Base-by-base conservation (phyloP, 257 asterid genomes). In the Fraxinus americana region DNA sequence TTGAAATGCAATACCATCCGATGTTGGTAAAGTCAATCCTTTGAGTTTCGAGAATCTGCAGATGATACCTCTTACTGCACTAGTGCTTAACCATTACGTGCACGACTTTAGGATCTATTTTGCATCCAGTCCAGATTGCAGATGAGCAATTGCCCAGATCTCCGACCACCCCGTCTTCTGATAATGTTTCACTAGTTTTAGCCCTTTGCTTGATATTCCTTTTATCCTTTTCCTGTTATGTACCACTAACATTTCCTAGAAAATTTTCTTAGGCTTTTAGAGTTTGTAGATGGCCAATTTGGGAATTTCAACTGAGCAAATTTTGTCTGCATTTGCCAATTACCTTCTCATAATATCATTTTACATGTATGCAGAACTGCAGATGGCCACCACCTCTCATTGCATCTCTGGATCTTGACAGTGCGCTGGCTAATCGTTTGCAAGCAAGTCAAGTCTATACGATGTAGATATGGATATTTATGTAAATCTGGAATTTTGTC, bases 21-120 rank as follows among this genome's bases (percentile, higher is more conserved):
- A 75, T 96, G 85, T 90, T 90, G 97, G 96, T 92, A 90, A 82
- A 66, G 17, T 66, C 63, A 63, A 74, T 75, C 29, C 81, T 54
- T 54, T 70, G 66, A 61, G 74, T 23, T n/a, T 65, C 17, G 25
- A 71, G 11, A 50, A 54, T 36, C 73, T 72, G 72, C 41, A 48
- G 76, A 39, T 66, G 29, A 30, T 74, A 16, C 63, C 27, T 54
- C 17, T 9, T 43, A 30, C 43, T 54, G 50, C 70, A 16, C 72
- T 11, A 50, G 67, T n/a, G 32, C 29, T 21, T n/a, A 21, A 21
- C 67, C 30, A n/a, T 59, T 59, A 59, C 10, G 0, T 1, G 66
- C 66, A 57, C 25, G 11, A 59, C 30, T 59, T 21, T 59, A 21
- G 67, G 29, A 57, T 57, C 66, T 0, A 57, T 19, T n/a, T 57